Percentiles rank a stretch among this genome's conserved stretches.
Evolutionary conservation across 306 rosid species (phyloP).

Genomic region (Acacia crassicarpa): DNA sequence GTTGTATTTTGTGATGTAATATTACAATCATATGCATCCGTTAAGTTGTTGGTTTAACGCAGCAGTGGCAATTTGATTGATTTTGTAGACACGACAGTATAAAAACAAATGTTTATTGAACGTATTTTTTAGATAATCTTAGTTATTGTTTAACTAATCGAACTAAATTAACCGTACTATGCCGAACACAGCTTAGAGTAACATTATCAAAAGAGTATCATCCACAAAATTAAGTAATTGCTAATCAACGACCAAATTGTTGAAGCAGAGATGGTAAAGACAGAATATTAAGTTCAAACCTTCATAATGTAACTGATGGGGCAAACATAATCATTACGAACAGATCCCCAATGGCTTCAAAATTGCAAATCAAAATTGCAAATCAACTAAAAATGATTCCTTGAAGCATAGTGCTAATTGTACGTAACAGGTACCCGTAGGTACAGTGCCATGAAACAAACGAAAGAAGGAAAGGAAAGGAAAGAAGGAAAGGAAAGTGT

Average conservation of each 20-base stretch:
- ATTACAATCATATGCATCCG: background rate
- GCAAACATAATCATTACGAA: background rate
- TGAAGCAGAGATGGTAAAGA: background rate
- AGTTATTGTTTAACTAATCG: too few species aligned
- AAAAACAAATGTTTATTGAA: too few species aligned
- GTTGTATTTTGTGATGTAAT: background rate
- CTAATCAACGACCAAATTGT: background rate
- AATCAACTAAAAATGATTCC: background rate
- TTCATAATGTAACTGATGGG: background rate
- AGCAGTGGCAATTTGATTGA: background rate
- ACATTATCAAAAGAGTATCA: too few species aligned
- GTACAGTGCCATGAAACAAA: background rate
- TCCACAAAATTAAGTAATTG: too few species aligned
- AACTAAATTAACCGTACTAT: too few species aligned
- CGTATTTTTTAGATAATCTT: too few species aligned
- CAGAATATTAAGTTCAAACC: background rate
- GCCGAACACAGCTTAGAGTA: too few species aligned
- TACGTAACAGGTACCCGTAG: background rate
- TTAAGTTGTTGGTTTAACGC: background rate
- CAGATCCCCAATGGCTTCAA: background rate
- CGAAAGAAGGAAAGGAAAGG: background rate
- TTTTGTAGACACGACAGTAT: background rate
- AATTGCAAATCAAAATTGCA: background rate
- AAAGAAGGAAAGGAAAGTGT: background rate
- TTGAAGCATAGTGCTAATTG: background rate